A percentile compares a stretch with the other conserved stretches of the same genome.
These are phyloP conservation scores for Candida odintsovae DNA, from an alignment of 805 yeast species.

Conservation along the genomic window DNA sequence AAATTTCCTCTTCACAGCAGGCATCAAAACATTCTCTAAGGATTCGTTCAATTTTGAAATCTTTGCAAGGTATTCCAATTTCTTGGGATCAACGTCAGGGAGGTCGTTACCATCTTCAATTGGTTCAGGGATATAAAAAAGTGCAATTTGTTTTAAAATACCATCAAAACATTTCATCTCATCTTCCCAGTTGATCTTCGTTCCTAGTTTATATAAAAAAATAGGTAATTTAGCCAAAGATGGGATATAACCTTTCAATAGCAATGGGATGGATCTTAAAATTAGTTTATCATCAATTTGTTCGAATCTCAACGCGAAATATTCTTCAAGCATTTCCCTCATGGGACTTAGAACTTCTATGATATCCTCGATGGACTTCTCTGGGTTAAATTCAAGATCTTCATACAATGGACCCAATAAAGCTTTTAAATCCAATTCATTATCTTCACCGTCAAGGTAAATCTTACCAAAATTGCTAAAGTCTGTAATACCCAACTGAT, in stretches of 20 bases:
- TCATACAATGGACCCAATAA: slow-evolving; percentile 9
- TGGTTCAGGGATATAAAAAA: slow-evolving; percentile 64
- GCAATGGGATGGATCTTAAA: slow-evolving; percentile 57
- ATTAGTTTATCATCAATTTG: slow-evolving; percentile 25
- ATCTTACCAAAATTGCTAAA: slow-evolving; percentile 77
- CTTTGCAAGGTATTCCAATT: slow-evolving; percentile 21
- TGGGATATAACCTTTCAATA: slow-evolving; percentile 62
- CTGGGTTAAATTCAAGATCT: slow-evolving; percentile 11
- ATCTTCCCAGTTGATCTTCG: slow-evolving; percentile 54
- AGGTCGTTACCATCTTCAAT: slow-evolving; percentile 26
- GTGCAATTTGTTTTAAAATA: slow-evolving; percentile 61
- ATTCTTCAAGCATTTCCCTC: slow-evolving; percentile 78
- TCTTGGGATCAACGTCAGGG: slow-evolving; percentile 17
- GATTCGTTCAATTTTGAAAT: slow-evolving; percentile 27
- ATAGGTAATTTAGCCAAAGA: slow-evolving; percentile 55
- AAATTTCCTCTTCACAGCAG: slow-evolving; percentile 54
- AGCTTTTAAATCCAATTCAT: slow-evolving; percentile 8
- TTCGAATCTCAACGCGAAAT: slow-evolving; percentile 52
- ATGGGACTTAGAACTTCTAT: slow-evolving; percentile 35
- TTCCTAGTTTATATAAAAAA: slow-evolving; percentile 58
- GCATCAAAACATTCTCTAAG: slow-evolving; percentile 60
- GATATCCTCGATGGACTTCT: slow-evolving; percentile 22
- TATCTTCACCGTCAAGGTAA: slow-evolving; percentile 27
- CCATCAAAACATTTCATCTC: slow-evolving; percentile 68
- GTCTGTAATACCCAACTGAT: slow-evolving; percentile 72